A percentile compares a stretch with the other conserved stretches of the same genome.
phyloP scores from a whole-genome alignment of 2,329 filamentous ascomycete genomes.

The Beauveria asiatica region DNA sequence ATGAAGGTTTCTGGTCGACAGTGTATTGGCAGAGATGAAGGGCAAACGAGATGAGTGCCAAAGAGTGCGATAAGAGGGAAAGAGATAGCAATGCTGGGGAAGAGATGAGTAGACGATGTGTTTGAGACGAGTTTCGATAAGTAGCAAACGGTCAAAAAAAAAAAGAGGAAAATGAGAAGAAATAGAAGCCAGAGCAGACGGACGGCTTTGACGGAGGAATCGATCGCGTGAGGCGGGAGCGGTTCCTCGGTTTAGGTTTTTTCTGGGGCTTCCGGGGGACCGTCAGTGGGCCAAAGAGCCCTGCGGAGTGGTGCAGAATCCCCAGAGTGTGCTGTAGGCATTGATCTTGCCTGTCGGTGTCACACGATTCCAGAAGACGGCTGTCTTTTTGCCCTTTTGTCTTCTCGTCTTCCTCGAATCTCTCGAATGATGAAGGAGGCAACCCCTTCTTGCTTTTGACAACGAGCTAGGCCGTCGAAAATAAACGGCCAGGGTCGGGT shows the following conservation, averaged over 20 bases:
- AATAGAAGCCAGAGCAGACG: slow-evolving; percentile 5
- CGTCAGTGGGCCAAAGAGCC: not conserved
- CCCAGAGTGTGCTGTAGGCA: no score
- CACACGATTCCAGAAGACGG: no score
- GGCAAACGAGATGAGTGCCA: not conserved
- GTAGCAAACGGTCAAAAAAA: not conserved
- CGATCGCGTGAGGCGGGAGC: slow-evolving; percentile 12
- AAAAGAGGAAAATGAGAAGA: slow-evolving; percentile 4
- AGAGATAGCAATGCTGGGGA: not conserved
- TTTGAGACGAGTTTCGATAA: not conserved
- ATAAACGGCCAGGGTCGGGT: not conserved
- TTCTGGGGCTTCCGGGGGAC: slow-evolving; percentile 7
- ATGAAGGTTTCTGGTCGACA: not conserved
- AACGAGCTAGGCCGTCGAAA: not conserved
- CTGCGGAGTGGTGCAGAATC: not conserved
- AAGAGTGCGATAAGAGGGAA: not conserved
- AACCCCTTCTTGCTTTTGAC: not conserved
- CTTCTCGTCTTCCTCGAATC: no score
- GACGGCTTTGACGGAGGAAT: slow-evolving; percentile 1
- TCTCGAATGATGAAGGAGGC: no score
- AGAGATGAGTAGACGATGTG: not conserved
- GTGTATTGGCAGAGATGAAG: not conserved
- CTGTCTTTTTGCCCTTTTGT: no score
- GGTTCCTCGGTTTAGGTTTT: slow-evolving; percentile 11
- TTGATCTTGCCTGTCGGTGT: not conserved